Percentiles rank a stretch among this genome's conserved stretches.
Conservation (phyloP, 208 protist species). For the Leishmania mexicana region DNA sequence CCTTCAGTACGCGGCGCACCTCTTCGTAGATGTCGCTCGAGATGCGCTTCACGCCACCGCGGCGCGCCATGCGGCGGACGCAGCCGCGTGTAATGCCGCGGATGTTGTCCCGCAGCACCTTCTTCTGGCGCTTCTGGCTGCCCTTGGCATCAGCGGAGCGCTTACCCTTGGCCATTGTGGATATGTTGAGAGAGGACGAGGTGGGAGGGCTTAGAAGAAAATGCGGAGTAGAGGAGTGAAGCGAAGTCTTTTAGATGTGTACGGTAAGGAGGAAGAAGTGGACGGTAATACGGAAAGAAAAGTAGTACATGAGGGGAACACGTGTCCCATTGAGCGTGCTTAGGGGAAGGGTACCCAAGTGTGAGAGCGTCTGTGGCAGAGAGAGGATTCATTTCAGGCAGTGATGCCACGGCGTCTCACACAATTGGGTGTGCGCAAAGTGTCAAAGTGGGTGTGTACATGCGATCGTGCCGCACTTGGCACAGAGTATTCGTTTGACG, state of each 20-base stretch:
- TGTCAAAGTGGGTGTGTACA: not conserved
- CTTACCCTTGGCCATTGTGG: slow-evolving; percentile 79
- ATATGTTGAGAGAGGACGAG: no score
- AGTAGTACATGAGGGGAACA: not conserved
- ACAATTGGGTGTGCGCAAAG: not conserved
- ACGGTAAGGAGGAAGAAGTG: not conserved
- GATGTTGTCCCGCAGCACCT: slow-evolving; percentile 88
- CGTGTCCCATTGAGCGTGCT: not conserved
- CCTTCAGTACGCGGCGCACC: slow-evolving; percentile 80
- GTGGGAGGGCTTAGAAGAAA: not conserved
- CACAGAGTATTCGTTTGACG: not conserved
- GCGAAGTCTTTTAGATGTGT: not conserved
- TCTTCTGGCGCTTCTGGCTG: slow-evolving; percentile 83
- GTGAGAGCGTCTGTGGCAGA: not conserved
- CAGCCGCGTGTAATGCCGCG: slow-evolving; percentile 84
- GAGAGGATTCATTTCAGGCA: not conserved
- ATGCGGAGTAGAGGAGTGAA: not conserved
- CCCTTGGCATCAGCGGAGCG: slow-evolving; percentile 71
- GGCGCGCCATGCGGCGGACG: slow-evolving; percentile 90
- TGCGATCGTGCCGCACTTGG: not conserved
- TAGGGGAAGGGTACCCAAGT: no score
- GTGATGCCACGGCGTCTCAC: no score
- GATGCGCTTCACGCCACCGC: slow-evolving; percentile 94
- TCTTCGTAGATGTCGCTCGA: slow-evolving; percentile 68
- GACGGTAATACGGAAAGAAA: not conserved